Percentiles rank a stretch among this genome's conserved stretches.
Conservation (phyloP, 2,329 filamentous ascomycete genomes). For the Amylocarpus encephaloides region DNA sequence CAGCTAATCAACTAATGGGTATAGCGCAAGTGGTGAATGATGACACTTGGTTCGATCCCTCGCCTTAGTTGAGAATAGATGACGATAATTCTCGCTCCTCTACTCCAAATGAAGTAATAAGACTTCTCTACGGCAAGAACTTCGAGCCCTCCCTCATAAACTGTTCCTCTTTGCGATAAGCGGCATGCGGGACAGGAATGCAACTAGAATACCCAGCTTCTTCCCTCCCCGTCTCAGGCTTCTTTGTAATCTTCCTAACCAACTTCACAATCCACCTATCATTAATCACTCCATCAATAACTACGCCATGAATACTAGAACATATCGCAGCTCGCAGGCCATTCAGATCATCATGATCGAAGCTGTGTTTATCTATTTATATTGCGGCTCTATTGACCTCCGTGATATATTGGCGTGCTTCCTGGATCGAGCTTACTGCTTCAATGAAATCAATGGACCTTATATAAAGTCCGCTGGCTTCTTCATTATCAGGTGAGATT, state of each 20-base stretch:
- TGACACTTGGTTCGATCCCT: no score
- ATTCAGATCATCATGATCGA: slow-evolving; percentile 36
- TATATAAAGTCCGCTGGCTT: slow-evolving; percentile 38
- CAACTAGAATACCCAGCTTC: slow-evolving; percentile 45
- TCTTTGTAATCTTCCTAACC: slow-evolving; percentile 44
- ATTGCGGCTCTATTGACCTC: slow-evolving; percentile 7
- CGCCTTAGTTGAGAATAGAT: no score
- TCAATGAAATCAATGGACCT: slow-evolving; percentile 36
- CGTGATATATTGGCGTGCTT: slow-evolving; percentile 30
- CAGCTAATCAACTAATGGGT: no score
- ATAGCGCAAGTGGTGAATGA: no score
- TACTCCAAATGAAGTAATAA: no score
- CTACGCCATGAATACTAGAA: slow-evolving; percentile 39
- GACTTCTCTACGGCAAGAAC: slow-evolving; percentile 17
- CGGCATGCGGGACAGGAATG: slow-evolving; percentile 35
- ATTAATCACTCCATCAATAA: slow-evolving; percentile 42
- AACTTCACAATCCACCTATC: slow-evolving; percentile 49
- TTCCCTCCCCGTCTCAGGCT: slow-evolving; percentile 42
- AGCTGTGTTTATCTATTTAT: slow-evolving; percentile 22
- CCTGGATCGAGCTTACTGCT: slow-evolving; percentile 35
- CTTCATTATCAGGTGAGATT: slow-evolving; percentile 39
- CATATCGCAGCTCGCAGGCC: slow-evolving; percentile 45
- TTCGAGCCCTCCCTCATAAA: slow-evolving; percentile 21
- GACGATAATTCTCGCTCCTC: no score
- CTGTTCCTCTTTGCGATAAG: slow-evolving; percentile 17